Evolutionary conservation across 805 yeast species (phyloP), one percentile per base, ranked within the genome.

Genomic region (Hanseniaspora mollemarum): DNA sequence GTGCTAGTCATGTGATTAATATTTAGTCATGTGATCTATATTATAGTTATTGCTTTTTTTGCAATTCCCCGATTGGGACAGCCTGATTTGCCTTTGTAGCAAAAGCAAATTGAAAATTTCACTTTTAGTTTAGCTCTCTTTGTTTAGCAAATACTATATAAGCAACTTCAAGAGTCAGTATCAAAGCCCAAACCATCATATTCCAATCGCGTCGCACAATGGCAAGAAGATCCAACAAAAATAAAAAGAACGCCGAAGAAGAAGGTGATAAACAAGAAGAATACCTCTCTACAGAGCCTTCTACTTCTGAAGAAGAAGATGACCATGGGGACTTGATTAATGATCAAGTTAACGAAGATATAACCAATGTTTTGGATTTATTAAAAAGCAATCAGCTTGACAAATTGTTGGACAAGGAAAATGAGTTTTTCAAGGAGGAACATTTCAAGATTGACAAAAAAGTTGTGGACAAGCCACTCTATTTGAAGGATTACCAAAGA

Each of bases 401-500:
- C 18, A 57, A 56, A 24, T 70, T 90, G 37, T 72, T 81, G 55
- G 81, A 90, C 61, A 79, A 80, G n/a, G 68, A 74, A 16, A 78
- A 75, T 10, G 77, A 72, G 59, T 92, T 92, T 60, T 90, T 84
- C 64, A 81, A 80, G 2, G 83, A 81, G 19, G 74, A 80, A 3
- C 24, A 36, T 33, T 43, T 43, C 25, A 41, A 31, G 13, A 22
- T 50, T 7, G 48, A 43, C 22, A 80, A 73, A 21, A 68, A 65
- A 2, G 71, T 71, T 19, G 66, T 63, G n/a, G 59, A 59, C 31
- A 85, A 84, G 61, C 96, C 97, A 9, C 71, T 92, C 52, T 86
- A 81, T 63, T 74, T 92, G 65, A 87, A 88, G 58, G 98, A 92
- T 64, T 92, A 88, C 61, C 96, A 92, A 62, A 74, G 97, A 63